A percentile compares a stretch with the other conserved stretches of the same genome.
phyloP scores from a whole-genome alignment of 2,329 filamentous ascomycete species.

The Aspergillus brunneoviolaceus region DNA sequence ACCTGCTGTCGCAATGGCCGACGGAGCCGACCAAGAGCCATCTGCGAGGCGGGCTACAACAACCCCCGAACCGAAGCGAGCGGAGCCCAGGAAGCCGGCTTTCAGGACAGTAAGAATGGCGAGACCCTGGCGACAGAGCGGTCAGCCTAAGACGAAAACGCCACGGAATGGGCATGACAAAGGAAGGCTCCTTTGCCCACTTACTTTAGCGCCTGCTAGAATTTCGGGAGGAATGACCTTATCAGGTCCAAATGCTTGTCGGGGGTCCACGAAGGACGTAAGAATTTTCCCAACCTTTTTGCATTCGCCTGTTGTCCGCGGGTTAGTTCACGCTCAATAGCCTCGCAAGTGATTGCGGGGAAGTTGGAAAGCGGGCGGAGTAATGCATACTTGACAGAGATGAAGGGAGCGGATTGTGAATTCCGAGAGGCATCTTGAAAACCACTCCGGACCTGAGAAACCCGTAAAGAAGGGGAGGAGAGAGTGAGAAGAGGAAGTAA shows the following conservation, averaged over 20 bases:
- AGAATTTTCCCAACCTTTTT: conserved; percentile 97
- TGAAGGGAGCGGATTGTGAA: conserved; percentile 49
- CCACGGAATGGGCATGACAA: background rate
- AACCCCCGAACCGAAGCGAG: conserved; percentile 51
- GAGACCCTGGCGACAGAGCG: conserved; percentile 41
- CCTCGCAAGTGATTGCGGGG: conserved; percentile 33
- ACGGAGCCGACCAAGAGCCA: conserved; percentile 52
- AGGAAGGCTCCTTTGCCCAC: background rate
- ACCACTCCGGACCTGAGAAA: conserved; percentile 14
- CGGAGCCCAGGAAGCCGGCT: conserved; percentile 52
- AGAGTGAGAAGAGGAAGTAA: background rate
- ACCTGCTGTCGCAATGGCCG: conserved; percentile 50
- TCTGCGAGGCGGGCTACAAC: conserved; percentile 51
- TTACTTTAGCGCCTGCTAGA: conserved; percentile 85
- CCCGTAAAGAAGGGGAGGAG: conserved; percentile 2
- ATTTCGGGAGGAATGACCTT: conserved; percentile 93
- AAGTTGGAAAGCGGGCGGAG: conserved; percentile 19
- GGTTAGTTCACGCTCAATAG: conserved; percentile 10
- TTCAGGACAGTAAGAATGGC: conserved; percentile 52
- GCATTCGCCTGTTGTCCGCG: conserved; percentile 72
- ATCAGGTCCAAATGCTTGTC: conserved; percentile 90
- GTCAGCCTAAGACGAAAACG: conserved; percentile 10
- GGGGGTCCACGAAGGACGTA: conserved; percentile 88
- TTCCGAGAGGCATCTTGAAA: conserved; percentile 44
- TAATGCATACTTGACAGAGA: conserved; percentile 48